These are phyloP conservation scores for Beauveria brongniartii DNA, from an alignment of 2,329 filamentous ascomycete genomes.

Conservation along the genomic window DNA sequence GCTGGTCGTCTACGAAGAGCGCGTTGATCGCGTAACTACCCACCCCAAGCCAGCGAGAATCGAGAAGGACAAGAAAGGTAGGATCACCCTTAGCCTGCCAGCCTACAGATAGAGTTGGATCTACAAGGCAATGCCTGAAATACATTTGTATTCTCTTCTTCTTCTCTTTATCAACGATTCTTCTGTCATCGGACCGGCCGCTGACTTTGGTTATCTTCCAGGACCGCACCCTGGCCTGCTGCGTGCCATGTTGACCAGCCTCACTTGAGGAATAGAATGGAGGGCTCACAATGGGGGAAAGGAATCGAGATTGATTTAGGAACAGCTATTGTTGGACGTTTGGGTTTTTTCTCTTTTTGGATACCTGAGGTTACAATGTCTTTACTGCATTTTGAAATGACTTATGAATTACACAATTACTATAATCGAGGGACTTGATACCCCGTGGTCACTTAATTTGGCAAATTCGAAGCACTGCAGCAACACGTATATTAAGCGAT, in stretches of 20 bases:
- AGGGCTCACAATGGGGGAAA: background rate
- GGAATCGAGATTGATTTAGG: background rate
- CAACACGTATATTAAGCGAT: background rate
- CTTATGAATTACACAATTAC: constrained; percentile 3
- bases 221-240: constrained; percentile 56
- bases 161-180: constrained; percentile 8
- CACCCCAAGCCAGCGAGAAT: constrained; percentile 54
- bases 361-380: background rate
- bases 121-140: background rate
- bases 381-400: background rate
- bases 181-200: constrained; percentile 16
- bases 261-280: constrained; percentile 42
- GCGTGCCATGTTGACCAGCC: constrained; percentile 61
- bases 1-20: constrained; percentile 55
- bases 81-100: constrained; percentile 77
- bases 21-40: constrained; percentile 47
- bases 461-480: background rate
- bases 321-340: background rate
- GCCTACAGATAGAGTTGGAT: constrained; percentile 48
- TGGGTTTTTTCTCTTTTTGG: background rate
- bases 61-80: constrained; percentile 92
- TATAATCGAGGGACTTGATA: no score
- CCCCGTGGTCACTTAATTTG: no score
- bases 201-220: constrained; percentile 31
- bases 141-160: constrained; percentile 15